Base-by-base conservation (phyloP, 495 filamentous ascomycete species). In the Annulohypoxylon maeteangense region DNA sequence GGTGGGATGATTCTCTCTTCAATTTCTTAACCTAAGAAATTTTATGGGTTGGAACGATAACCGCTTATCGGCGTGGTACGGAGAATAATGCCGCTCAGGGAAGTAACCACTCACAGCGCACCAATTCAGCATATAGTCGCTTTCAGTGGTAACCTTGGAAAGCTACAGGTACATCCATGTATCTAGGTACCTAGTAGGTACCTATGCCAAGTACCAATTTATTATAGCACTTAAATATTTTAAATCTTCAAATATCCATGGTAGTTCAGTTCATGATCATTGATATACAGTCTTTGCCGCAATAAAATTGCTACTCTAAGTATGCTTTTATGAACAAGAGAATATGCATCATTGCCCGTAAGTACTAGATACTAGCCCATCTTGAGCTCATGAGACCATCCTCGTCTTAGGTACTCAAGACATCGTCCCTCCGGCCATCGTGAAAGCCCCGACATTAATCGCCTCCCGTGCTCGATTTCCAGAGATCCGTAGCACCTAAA, bases 21-120 rank as follows among this genome's bases (percentile, higher is more conserved):
- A 38, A 32, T 69, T 66, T 51, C 50, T 54, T 42, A 11, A 62
- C 55, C 63, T 75, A 64, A 70, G 74, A 82, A 75, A 51, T 76
- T 80, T 81, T 82, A 76, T 74, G 75, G 78, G 42, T 67, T 44
- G 25, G 36, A 68, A 68, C 69, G 74, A 67, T 67, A 72, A 67
- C 54, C 27, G n/a, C 60, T 72, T 72, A 72, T 72, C 70, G 65
- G 27, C 6, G 27, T n/a, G n/a, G n/a, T 29, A 29, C 27, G 23
- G 34, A 45, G 54, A 31, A 58, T 63, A 51, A 67, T 67, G 16
- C 54, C 62, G 56, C 68, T 62, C 56, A 18, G 18, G 29, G 16
- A 31, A 38, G 27, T n/a, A 31, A 68, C 65, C 65, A 68, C 48
- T 68, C 65, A 63, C 61, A 44, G 23, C n/a, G 4, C 32, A 31